phyloP scores from a whole-genome alignment of 2,329 filamentous ascomycete species.

The Hypoxylon sp. region DNA sequence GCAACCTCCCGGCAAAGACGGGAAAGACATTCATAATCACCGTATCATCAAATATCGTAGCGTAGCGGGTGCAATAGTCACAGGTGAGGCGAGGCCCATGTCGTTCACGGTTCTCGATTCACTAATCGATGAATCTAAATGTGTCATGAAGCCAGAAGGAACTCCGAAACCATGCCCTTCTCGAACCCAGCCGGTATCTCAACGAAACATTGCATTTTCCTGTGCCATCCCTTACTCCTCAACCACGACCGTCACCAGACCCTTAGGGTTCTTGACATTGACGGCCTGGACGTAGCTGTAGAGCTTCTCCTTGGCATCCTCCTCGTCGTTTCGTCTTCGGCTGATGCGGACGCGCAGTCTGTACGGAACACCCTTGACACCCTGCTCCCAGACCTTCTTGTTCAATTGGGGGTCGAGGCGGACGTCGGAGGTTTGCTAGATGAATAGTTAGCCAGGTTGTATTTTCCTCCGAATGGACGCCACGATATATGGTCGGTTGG shows the following conservation, averaged over 20 bases:
- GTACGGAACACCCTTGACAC: constrained; percentile 99
- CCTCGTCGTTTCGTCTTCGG: constrained; percentile 99
- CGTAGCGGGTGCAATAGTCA: neutral
- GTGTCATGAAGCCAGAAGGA: constrained; percentile 56
- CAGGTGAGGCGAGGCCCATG: constrained; percentile 11
- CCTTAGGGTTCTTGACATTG: constrained; percentile 99
- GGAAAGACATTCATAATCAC: neutral
- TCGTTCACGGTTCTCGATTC: constrained; percentile 57
- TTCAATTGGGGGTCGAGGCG: constrained; percentile 98
- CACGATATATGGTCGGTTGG: too few species aligned
- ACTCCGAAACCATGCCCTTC: constrained; percentile 62
- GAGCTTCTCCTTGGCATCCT: constrained; percentile 99
- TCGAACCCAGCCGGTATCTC: constrained; percentile 55
- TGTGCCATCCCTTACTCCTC: constrained; percentile 68
- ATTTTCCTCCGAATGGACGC: neutral
- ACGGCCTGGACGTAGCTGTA: constrained; percentile 99
- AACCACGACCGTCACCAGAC: constrained; percentile 91
- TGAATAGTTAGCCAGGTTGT: constrained; percentile 36
- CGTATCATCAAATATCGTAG: neutral
- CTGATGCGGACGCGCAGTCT: constrained; percentile 98
- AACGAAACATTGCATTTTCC: constrained; percentile 48
- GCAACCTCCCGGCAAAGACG: neutral
- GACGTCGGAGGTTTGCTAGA: constrained; percentile 93
- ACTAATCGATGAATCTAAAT: constrained; percentile 59
- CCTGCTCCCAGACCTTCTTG: constrained; percentile 99